phyloP scores from a whole-genome alignment of 306 rosid species.

The Dalbergia cultrata region DNA sequence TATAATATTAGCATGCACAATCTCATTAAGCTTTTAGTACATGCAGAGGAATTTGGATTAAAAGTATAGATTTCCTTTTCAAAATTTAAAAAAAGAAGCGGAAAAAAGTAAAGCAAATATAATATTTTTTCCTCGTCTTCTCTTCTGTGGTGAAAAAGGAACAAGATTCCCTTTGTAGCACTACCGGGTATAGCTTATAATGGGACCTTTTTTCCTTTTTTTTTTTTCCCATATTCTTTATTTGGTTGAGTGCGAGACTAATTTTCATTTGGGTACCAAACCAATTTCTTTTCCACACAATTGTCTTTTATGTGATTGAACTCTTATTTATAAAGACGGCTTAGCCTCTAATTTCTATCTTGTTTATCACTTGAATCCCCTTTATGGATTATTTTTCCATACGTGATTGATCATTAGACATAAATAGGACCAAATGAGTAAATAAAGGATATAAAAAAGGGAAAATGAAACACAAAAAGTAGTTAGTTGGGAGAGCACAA shows the following conservation, averaged over 20 bases:
- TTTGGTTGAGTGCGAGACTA: not conserved
- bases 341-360: not conserved
- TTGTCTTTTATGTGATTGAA: not conserved
- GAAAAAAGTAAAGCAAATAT: not conserved
- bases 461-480: conserved; percentile 25
- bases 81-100: not conserved
- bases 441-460: not conserved
- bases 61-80: not conserved
- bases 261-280: not conserved
- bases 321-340: not conserved
- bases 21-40: not conserved
- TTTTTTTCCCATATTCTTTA: not conserved
- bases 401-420: conserved; percentile 10
- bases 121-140: not conserved
- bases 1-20: conserved; percentile 8
- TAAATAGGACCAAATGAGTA: conserved; percentile 18
- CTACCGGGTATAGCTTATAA: conserved; percentile 1
- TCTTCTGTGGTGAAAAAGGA: conserved; percentile 16
- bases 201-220: not conserved
- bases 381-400: not conserved
- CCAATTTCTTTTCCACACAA: not conserved
- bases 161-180: conserved; percentile 42
- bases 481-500: conserved; percentile 45
- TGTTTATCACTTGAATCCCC: not conserved
- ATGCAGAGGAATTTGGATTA: not conserved